Evolutionary conservation across 2,329 filamentous ascomycete genomes (phyloP), one percentile per base, ranked within the genome.

Genomic region (Nothophaeocryptopus gaeumannii): DNA sequence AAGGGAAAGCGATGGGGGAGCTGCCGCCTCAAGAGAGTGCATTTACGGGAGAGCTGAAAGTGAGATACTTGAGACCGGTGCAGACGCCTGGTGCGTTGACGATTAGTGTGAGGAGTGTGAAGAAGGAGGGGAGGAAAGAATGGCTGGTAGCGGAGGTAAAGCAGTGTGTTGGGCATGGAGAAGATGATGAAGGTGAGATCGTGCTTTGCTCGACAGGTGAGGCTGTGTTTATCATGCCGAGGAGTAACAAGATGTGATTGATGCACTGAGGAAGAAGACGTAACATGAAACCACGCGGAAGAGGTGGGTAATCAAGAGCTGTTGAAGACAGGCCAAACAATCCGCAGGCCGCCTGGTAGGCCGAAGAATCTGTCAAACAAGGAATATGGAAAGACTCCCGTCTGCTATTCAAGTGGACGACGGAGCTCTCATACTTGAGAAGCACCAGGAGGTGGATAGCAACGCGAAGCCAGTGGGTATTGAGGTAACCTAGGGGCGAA

Each of bases 1-100:
- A 31, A 20, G 50, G 52, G 5, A 37, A 57, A 39, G 54, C 52
- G 8, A 50, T 51, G 12, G 62, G 63, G 2, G 62, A 66, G 45
- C 38, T 56, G 34, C 55, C 57, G 14, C 47, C 56, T 2, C 49
- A 54, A 34, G 58, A 52, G 9, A 62, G 63, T 12, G 66, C 70
- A 12, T 71, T 78, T 61, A 81, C 79, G 9, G 78, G 71, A 5
- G 78, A 79, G 61, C 63, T 85, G 44, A 82, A 82, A 45, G 75
- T 78, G 2, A 73, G 66, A 13, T 85, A 81, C 58, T 58, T 76
- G 46, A 72, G 63, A 53, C 81, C 81, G 0, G 72, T 84, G 1
- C 63, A 62, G 7, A 80, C 79, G 1, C 76, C 77, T 0, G 68
- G 70, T 1, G 68, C 72, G 4, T 61, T 83, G 26, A 58, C 83